These are phyloP conservation scores for Malassezia cuniculi DNA, from an alignment of 1,284 basidiomycete genomes.

Conservation along the genomic window DNA sequence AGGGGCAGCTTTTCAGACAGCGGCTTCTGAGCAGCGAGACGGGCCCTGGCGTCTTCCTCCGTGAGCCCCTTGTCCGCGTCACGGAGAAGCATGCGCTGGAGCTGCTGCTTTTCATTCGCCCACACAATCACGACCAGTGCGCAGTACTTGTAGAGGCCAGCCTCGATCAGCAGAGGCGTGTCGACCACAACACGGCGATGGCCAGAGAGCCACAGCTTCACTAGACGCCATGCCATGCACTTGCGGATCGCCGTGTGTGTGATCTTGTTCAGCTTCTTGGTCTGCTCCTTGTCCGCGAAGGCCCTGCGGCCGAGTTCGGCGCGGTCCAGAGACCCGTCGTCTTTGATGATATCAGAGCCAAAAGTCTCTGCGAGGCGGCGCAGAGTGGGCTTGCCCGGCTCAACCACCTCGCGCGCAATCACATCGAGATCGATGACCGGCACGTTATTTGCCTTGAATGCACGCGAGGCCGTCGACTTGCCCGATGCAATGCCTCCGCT, in stretches of 20 bases:
- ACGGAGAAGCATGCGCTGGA: conserved; percentile 33
- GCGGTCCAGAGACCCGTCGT: conserved; percentile 65
- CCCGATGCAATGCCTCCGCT: conserved; percentile 84
- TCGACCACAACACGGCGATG: conserved; percentile 71
- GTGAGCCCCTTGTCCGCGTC: conserved; percentile 46
- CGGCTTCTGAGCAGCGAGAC: conserved; percentile 68
- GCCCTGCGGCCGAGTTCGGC: conserved; percentile 71
- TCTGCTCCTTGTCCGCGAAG: conserved; percentile 55
- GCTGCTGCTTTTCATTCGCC: conserved; percentile 50
- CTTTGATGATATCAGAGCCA: conserved; percentile 57
- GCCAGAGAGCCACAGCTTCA: conserved; percentile 64
- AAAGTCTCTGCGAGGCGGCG: conserved; percentile 59
- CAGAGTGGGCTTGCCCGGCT: conserved; percentile 67
- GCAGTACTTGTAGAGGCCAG: conserved; percentile 71
- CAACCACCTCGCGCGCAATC: conserved; percentile 73
- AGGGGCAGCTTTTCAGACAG: conserved; percentile 66
- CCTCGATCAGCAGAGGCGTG: conserved; percentile 85
- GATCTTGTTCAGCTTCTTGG: conserved; percentile 66
- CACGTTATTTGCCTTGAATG: conserved; percentile 1
- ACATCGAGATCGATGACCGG: conserved; percentile 85
- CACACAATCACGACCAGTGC: conserved; percentile 76
- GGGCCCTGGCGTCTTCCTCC: conserved; percentile 52
- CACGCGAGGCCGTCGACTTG: conserved; percentile 13
- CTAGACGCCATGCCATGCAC: conserved; percentile 60
- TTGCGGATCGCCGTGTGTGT: conserved; percentile 76